Evolutionary conservation across 148 eudicot genomes (phyloP), one percentile per base, ranked within the genome.

Genomic region (Vaccinium darrowii): DNA sequence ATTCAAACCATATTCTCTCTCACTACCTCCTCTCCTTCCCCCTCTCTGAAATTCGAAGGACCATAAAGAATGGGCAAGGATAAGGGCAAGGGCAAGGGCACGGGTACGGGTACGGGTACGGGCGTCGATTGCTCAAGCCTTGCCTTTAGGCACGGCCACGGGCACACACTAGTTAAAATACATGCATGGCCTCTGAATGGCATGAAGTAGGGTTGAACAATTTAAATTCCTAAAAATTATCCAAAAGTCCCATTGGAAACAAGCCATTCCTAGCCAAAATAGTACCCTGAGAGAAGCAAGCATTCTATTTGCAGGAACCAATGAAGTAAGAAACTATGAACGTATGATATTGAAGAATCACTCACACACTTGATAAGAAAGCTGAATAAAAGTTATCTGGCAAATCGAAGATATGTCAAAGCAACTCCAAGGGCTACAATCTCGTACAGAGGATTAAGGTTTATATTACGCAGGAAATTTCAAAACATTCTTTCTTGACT

Each of bases 151-250:
- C 39, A 36, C 36, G 36, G 36, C 1, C 36, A 33, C 36, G 39
- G 39, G 39, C 39, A 36, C 39, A 36, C 39, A 36, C 39, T 36
- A 36, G 39, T 36, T 5, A n/a, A 65, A 23, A 65, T 78, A 78
- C 21, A 52, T 78, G 81, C 63, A 78, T 78, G 27, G 81, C 81
- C 63, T 23, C 11, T 7, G 9, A 77, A n/a, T 77, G 57, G 54
- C 57, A 51, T 51, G 58, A 53, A 51, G 25, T 51, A 77, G 30
- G 79, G 50, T 76, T 76, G 79, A 76, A 76, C 16, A 52, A 51
- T 50, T 52, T 36, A 78, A 78, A n/a, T 78, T 51, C 18, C 57
- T 51, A 51, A 58, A 58, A 78, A 52, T 23, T 15, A 60, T 51
- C 56, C 19, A 13, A 53, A 14, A 76, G 52, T 16, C 51, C 25